These are phyloP conservation scores for Flaveria robusta DNA, from an alignment of 129 eudicot species.

Conservation along the genomic window DNA sequence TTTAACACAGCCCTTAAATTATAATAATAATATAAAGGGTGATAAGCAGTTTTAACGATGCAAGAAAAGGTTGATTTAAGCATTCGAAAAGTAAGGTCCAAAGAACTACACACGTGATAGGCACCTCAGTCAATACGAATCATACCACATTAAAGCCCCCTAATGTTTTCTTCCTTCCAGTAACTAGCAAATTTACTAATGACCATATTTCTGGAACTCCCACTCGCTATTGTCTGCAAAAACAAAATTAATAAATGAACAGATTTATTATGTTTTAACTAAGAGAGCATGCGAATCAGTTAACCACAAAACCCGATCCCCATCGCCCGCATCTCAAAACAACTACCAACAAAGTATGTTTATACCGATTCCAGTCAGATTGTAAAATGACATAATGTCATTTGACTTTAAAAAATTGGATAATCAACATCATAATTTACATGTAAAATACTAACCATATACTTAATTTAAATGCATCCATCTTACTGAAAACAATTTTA, in stretches of 20 bases:
- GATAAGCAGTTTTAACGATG: background rate
- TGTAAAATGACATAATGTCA: background rate
- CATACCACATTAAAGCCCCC: background rate
- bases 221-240: constrained; percentile 75
- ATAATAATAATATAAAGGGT: background rate
- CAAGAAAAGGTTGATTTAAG: background rate
- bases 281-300: no score
- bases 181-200: constrained; percentile 29
- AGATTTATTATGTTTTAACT: background rate
- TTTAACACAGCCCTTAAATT: no score
- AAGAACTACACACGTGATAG: constrained; percentile 17
- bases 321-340: background rate
- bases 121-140: background rate
- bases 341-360: background rate
- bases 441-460: background rate
- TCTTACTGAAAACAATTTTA: no score
- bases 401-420: background rate
- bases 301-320: no score
- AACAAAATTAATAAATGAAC: background rate
- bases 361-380: background rate
- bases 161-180: constrained; percentile 5
- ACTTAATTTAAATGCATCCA: background rate
- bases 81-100: background rate
- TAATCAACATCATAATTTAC: background rate
- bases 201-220: constrained; percentile 90